A percentile compares a stretch with the other conserved stretches of the same genome.
phyloP scores from a whole-genome alignment of 768 basidiomycete species.

The Sporobolomyces roseus region DNA sequence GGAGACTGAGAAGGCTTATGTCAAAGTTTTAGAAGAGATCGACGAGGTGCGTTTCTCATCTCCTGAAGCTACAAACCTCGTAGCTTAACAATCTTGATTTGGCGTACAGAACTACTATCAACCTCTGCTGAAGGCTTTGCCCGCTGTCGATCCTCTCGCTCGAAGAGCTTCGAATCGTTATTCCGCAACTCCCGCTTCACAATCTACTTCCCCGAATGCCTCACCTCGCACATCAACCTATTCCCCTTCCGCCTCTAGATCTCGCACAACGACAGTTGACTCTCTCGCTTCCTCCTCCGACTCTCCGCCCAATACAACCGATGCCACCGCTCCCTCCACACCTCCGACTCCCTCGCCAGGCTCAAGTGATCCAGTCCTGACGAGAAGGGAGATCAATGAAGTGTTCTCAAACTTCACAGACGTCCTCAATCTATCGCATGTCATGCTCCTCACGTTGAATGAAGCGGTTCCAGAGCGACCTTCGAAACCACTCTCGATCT shows the following conservation, averaged over 20 bases:
- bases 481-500: constrained; percentile 14
- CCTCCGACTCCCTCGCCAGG: not conserved
- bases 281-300: constrained; percentile 26
- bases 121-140: constrained; percentile 23
- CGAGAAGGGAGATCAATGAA: constrained; percentile 32
- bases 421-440: constrained; percentile 39
- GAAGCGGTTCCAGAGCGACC: constrained; percentile 28
- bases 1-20: constrained; percentile 42
- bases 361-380: constrained; percentile 21
- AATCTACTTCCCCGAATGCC: not conserved
- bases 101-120: constrained; percentile 33
- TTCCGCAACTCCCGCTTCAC: not conserved
- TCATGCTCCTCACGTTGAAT: constrained; percentile 38
- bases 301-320: not conserved
- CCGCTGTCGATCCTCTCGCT: constrained; percentile 7
- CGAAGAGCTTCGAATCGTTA: constrained; percentile 11
- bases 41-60: constrained; percentile 24
- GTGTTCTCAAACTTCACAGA: constrained; percentile 44
- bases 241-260: not conserved
- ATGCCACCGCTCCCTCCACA: not conserved
- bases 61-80: not conserved
- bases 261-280: too few relatives aligned
- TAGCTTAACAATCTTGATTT: too few relatives aligned
- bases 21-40: constrained; percentile 39
- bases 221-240: constrained; percentile 8